phyloP scores from a whole-genome alignment of 2,329 filamentous ascomycete genomes.

The Zalaria obscura region DNA sequence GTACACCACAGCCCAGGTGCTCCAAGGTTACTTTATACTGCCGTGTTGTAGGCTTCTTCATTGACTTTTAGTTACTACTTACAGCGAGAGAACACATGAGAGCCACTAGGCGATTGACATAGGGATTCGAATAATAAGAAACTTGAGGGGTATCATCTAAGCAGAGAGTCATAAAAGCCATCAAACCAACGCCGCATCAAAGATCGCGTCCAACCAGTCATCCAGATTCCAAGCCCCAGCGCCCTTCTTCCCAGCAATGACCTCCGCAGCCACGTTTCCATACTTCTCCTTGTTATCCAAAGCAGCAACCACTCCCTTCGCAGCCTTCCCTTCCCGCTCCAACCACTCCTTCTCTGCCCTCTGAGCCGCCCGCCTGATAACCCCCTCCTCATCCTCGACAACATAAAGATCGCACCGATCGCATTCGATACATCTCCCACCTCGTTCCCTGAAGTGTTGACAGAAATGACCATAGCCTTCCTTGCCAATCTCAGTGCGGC shows the following conservation, averaged over 20 bases:
- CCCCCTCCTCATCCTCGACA: constrained; percentile 31
- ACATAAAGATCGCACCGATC: constrained; percentile 40
- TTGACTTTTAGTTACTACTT: too few relatives aligned
- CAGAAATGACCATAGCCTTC: constrained; percentile 92
- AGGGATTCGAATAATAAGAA: too few relatives aligned
- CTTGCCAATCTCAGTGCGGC: constrained; percentile 46
- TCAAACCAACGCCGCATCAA: constrained; percentile 8
- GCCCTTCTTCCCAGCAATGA: constrained; percentile 7
- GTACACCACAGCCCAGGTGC: too few relatives aligned
- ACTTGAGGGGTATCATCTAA: too few relatives aligned
- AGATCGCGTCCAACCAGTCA: constrained; percentile 10
- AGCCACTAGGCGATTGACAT: too few relatives aligned
- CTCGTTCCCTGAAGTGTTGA: constrained; percentile 79
- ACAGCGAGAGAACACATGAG: too few relatives aligned
- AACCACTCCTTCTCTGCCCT: constrained; percentile 32
- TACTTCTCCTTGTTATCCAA: constrained; percentile 3
- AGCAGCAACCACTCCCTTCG: constrained; percentile 4
- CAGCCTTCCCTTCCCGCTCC: constrained; percentile 19
- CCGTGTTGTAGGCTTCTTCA: too few relatives aligned
- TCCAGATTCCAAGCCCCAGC: constrained; percentile 8
- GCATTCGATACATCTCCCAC: constrained; percentile 63
- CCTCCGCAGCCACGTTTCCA: constrained; percentile 10
- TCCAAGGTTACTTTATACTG: too few relatives aligned
- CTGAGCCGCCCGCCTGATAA: constrained; percentile 25
- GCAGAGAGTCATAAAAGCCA: too few relatives aligned